Evolutionary conservation across 2,329 filamentous ascomycete species (phyloP).

Genomic region (Colletotrichum incanum): DNA sequence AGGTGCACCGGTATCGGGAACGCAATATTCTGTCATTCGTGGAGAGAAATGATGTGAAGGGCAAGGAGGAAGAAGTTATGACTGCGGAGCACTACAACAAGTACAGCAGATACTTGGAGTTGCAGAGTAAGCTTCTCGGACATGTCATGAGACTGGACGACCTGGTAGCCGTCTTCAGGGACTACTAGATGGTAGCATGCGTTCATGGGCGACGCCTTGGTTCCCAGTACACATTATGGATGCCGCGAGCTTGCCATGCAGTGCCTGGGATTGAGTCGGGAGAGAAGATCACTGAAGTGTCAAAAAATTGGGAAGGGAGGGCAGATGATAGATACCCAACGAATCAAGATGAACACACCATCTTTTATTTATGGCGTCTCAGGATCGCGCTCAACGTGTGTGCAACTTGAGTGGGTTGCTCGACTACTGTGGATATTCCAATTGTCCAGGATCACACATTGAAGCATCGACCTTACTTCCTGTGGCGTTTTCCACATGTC

Average conservation of each 20-base stretch:
- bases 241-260: not conserved
- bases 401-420: not conserved
- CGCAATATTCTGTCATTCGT: conserved; percentile 84
- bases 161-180: conserved; percentile 85
- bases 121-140: conserved; percentile 81
- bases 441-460: not conserved
- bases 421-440: too few species aligned
- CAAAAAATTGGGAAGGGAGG: conserved; percentile 8
- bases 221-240: not conserved
- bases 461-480: not conserved
- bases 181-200: conserved; percentile 62
- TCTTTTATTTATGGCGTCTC: not conserved
- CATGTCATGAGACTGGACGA: conserved; percentile 89
- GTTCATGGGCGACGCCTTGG: not conserved
- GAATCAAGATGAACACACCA: conserved; percentile 22
- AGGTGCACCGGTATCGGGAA: conserved; percentile 81
- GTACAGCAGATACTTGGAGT: conserved; percentile 71
- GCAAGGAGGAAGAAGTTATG: conserved; percentile 86
- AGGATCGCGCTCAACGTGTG: not conserved
- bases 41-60: conserved; percentile 88
- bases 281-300: not conserved
- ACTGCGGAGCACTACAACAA: conserved; percentile 80
- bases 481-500: not conserved
- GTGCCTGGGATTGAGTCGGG: not conserved
- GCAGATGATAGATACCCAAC: conserved; percentile 39